Conservation (phyloP, 1,284 basidiomycete species). For the Chalciporus piperatoides region DNA sequence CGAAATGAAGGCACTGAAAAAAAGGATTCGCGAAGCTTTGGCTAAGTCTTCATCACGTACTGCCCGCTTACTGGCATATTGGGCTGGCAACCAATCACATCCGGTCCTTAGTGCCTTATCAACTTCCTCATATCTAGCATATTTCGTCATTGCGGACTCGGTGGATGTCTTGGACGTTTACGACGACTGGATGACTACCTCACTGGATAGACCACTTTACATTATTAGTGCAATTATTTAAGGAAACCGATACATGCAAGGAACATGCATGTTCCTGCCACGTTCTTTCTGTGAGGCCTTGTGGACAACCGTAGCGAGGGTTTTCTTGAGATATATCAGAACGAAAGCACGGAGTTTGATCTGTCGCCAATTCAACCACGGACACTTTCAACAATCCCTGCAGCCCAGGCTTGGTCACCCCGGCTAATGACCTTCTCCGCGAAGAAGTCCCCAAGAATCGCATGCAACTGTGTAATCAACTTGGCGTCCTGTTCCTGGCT, state of each 20-base stretch:
- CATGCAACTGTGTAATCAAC: slow-evolving; percentile 45
- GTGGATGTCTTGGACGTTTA: background rate
- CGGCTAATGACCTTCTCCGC: slow-evolving; percentile 44
- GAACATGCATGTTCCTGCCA: too few species aligned
- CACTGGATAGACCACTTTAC: background rate
- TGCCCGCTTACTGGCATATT: slow-evolving; percentile 24
- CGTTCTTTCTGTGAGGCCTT: too few species aligned
- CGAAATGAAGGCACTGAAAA: background rate
- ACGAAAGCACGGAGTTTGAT: background rate
- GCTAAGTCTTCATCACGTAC: slow-evolving; percentile 22
- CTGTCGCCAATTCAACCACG: slow-evolving; percentile 13
- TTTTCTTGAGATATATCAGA: too few species aligned
- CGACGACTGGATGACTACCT: background rate
- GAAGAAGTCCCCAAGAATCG: slow-evolving; percentile 60
- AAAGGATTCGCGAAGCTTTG: slow-evolving; percentile 17
- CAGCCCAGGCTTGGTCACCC: slow-evolving; percentile 58
- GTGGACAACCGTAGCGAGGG: too few species aligned
- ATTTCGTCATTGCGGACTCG: background rate
- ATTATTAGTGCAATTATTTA: background rate
- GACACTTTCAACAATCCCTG: slow-evolving; percentile 46
- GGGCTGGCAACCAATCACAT: background rate
- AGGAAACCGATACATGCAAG: background rate
- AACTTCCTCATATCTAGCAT: background rate
- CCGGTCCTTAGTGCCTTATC: background rate
- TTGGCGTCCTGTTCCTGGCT: slow-evolving; percentile 45